Evolutionary conservation across 129 eudicot genomes (phyloP), one percentile per base, ranked within the genome.

Genomic region (sunflower (Helianthus annuus)): DNA sequence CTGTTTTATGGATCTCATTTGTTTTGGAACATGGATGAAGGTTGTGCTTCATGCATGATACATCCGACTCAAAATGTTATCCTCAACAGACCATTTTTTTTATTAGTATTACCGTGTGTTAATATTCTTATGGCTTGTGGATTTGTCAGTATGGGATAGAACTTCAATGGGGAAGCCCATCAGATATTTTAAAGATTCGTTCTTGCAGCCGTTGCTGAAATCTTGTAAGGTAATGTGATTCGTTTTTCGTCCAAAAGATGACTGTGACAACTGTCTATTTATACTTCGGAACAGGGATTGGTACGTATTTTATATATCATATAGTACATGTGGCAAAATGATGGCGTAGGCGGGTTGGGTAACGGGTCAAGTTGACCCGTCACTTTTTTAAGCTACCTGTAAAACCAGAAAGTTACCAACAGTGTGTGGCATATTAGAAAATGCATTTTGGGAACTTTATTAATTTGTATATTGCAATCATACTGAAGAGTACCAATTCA

Each of bases 181-280:
- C 73, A 85, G 85, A 83, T 85, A 80, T 67, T 90, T 90, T 54
- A 86, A 86, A 78, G 79, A 85, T 72, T 86, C 94, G 39, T 95
- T 95, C 86, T 78, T 95, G 85, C 87, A 90, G 79, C 97, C 99
- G 74, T 90, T 95, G 78, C 84, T 91, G 58, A 95, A 88, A 75
- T 86, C 96, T 64, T 95, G 99, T 90, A 95, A 95, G 96, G 98
- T 89, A 85, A 56, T 12, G 46, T 6, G 46, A 42, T 42, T 42
- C 46, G 10, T 42, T 42, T 42, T 42, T 42, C 10, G 46, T 42
- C 46, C 46, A 7, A 42, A 42, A 7, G 46, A 42, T 42, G 45
- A 40, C 45, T 40, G 44, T 39, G 75, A 17, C 44, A 40, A 42
- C 55, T 27, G 38, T 42, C 13, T n/a, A 24, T 45, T 1, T 71